A percentile compares a stretch with the other conserved stretches of the same genome.
These are phyloP conservation scores for Cladosporium cucumerinum DNA, from an alignment of 2,329 filamentous ascomycete species.

Conservation along the genomic window DNA sequence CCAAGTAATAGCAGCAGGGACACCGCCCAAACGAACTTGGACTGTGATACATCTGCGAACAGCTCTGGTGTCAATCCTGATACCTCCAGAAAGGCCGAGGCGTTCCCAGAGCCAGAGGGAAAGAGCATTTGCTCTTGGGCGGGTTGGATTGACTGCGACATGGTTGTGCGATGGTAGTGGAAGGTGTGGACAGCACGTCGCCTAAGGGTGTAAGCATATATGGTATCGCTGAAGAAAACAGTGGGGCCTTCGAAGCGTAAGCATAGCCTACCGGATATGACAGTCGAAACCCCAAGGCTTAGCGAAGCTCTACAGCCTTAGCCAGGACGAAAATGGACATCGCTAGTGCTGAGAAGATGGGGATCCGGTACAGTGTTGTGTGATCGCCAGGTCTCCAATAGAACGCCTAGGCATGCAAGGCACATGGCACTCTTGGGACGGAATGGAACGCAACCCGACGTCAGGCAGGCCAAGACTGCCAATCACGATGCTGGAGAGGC, in stretches of 20 bases:
- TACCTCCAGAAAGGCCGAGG: slow-evolving; percentile 9
- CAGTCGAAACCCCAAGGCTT: slow-evolving; percentile 8
- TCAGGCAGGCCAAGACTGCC: slow-evolving; percentile 3
- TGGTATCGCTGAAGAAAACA: slow-evolving; percentile 11
- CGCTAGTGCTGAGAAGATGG: slow-evolving; percentile 16
- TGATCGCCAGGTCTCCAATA: slow-evolving; percentile 14
- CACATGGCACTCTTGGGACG: slow-evolving; percentile 3
- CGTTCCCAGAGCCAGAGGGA: slow-evolving; percentile 10
- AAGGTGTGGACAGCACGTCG: slow-evolving; percentile 7
- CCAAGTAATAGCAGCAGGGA: slow-evolving; percentile 17
- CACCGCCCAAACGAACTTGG: slow-evolving; percentile 17
- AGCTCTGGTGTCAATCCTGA: slow-evolving; percentile 13
- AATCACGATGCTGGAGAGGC: background rate
- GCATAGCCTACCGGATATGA: slow-evolving; percentile 13
- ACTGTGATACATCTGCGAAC: slow-evolving; percentile 13
- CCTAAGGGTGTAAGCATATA: slow-evolving; percentile 7
- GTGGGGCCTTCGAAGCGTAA: slow-evolving; percentile 2
- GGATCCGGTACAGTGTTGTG: slow-evolving; percentile 16
- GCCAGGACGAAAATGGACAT: slow-evolving; percentile 14
- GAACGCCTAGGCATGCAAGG: slow-evolving; percentile 12
- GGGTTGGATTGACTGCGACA: slow-evolving; percentile 14
- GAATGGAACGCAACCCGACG: slow-evolving; percentile 7
- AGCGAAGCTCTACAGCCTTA: slow-evolving; percentile 13
- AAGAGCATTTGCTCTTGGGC: slow-evolving; percentile 16
- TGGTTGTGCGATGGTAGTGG: background rate